Evolutionary conservation across 352 stramenopile genomes (phyloP).

Genomic region (Globisporangium barbulae): DNA sequence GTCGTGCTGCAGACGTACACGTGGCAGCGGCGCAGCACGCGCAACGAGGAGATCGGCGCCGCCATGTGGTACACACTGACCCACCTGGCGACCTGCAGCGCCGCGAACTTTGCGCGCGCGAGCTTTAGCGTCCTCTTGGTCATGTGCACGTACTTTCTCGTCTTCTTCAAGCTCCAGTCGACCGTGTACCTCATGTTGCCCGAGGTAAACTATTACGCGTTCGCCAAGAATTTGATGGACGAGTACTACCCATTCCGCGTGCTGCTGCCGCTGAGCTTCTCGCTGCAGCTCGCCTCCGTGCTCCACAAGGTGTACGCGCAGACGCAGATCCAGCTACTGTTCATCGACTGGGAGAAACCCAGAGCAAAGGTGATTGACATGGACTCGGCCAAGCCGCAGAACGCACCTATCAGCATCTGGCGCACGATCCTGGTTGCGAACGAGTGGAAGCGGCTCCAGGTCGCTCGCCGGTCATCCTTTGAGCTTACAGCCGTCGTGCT

Average conservation of each 20-base stretch:
- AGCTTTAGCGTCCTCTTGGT: conserved; percentile 66
- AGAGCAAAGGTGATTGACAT: conserved; percentile 58
- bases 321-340: conserved; percentile 82
- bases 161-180: conserved; percentile 94
- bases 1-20: conserved; percentile 82
- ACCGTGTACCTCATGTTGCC: conserved; percentile 89
- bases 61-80: conserved; percentile 47
- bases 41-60: conserved; percentile 58
- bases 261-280: conserved; percentile 77
- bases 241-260: conserved; percentile 89
- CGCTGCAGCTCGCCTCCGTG: conserved; percentile 78
- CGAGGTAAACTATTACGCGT: conserved; percentile 42
- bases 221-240: conserved; percentile 49
- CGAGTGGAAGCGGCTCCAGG: conserved; percentile 92
- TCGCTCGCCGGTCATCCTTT: conserved; percentile 72
- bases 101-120: conserved; percentile 39
- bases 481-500: conserved; percentile 81
- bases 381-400: conserved; percentile 40
- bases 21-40: conserved; percentile 79
- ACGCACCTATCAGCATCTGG: conserved; percentile 88
- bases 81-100: conserved; percentile 32
- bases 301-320: conserved; percentile 75
- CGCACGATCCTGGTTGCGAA: conserved; percentile 93
- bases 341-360: conserved; percentile 94
- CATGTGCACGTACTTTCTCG: conserved; percentile 86